Conservation (phyloP, 352 stramenopile species). For the Phytophthora sansomeana region DNA sequence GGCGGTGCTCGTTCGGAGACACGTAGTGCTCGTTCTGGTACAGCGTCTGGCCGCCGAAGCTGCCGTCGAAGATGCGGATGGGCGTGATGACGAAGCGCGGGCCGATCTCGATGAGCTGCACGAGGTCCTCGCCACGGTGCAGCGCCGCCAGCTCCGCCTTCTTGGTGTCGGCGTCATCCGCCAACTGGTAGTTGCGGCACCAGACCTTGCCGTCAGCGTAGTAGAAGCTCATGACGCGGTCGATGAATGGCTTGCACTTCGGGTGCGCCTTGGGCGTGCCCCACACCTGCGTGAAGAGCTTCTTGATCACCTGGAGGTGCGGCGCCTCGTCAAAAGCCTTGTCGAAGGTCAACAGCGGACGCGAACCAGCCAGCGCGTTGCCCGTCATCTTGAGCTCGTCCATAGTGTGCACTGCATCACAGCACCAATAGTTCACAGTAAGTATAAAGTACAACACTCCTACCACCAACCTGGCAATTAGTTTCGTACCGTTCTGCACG, state of each 20-base stretch:
- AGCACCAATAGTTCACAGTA: background rate
- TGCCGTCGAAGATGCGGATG: slow-evolving; percentile 99
- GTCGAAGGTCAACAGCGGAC: slow-evolving; percentile 98
- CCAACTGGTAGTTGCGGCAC: slow-evolving; percentile 98
- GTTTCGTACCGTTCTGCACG: slow-evolving; percentile 93
- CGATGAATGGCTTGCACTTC: slow-evolving; percentile 99
- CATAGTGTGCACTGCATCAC: slow-evolving; percentile 97
- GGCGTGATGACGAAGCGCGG: slow-evolving; percentile 98
- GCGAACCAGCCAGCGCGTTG: slow-evolving; percentile 98
- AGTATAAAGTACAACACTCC: background rate
- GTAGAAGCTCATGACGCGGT: slow-evolving; percentile 98
- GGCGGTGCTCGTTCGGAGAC: slow-evolving; percentile 94
- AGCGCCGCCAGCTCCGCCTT: slow-evolving; percentile 89
- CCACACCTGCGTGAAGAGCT: slow-evolving; percentile 95
- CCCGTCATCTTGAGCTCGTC: slow-evolving; percentile 99
- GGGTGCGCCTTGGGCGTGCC: slow-evolving; percentile 98
- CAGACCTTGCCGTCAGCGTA: slow-evolving; percentile 96
- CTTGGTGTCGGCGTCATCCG: slow-evolving; percentile 91
- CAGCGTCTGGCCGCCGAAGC: slow-evolving; percentile 98
- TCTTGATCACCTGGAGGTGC: slow-evolving; percentile 96
- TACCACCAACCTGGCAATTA: background rate
- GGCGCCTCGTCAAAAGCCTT: slow-evolving; percentile 90
- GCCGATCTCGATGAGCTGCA: slow-evolving; percentile 99
- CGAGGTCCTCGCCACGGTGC: slow-evolving; percentile 89
- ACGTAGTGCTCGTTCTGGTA: slow-evolving; percentile 99